phyloP scores from a whole-genome alignment of 805 yeast genomes.

The Sugiyamaella chiloensis region DNA sequence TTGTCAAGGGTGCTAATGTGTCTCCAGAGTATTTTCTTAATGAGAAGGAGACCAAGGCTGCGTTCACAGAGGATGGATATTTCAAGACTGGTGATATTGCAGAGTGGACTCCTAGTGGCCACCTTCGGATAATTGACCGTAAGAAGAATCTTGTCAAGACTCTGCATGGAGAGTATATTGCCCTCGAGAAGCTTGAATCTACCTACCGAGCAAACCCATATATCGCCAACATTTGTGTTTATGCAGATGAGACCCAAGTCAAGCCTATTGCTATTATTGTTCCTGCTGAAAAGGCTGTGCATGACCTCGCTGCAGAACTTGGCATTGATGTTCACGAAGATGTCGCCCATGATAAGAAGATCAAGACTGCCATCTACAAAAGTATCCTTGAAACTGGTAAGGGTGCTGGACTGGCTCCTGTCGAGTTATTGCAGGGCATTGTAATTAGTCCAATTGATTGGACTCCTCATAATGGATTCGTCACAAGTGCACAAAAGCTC shows the following conservation, averaged over 20 bases:
- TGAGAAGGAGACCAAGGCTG: conserved; percentile 70
- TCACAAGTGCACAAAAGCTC: conserved; percentile 93
- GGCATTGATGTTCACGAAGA: conserved; percentile 51
- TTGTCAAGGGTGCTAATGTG: conserved; percentile 72
- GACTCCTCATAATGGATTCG: conserved; percentile 95
- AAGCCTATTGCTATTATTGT: conserved; percentile 90
- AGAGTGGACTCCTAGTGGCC: conserved; percentile 82
- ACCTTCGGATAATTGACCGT: conserved; percentile 82
- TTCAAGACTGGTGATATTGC: conserved; percentile 96
- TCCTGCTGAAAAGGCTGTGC: conserved; percentile 69
- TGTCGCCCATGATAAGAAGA: conserved; percentile 53
- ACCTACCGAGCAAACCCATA: conserved; percentile 77
- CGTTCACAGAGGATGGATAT: conserved; percentile 86
- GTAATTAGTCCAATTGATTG: conserved; percentile 86
- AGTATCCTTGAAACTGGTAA: conserved; percentile 71
- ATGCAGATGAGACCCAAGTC: conserved; percentile 83
- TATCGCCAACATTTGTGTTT: conserved; percentile 83
- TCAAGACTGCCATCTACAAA: conserved; percentile 53
- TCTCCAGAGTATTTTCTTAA: conserved; percentile 78
- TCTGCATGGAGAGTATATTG: conserved; percentile 94
- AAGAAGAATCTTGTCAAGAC: conserved; percentile 96
- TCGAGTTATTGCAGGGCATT: conserved; percentile 77
- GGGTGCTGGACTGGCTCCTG: conserved; percentile 76
- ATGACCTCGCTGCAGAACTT: conserved; percentile 55
- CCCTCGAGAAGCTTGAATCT: conserved; percentile 90